Evolutionary conservation across 345 rosid species (phyloP), one percentile per base, ranked within the genome.

Genomic region (Zanthoxylum bungeanum): DNA sequence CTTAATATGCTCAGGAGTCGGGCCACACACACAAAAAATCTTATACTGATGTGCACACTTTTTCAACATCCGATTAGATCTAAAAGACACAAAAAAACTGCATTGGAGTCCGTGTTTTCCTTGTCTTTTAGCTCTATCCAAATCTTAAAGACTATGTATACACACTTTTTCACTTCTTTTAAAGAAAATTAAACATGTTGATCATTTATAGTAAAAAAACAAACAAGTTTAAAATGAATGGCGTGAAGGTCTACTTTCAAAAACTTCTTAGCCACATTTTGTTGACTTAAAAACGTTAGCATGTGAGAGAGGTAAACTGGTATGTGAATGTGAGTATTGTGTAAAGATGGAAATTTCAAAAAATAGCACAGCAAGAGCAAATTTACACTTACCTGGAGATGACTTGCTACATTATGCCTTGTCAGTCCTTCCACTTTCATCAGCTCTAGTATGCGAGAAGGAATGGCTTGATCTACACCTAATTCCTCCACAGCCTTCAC

Each of bases 391-490:
- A 91, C 99, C 97, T 95, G 99, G 55, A 95, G 97, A 78, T 95
- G 99, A 76, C 99, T 95, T 50, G 99, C 98, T 50, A 95, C 89
- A 82, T 95, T 95, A 76, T 95, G 98, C 84, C 99, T 84, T 7
- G 99, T 95, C 77, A 95, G 77, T 27, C 92, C 91, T n/a, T 86
- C 89, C 65, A 88, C 97, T 86, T 95, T 92, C 99, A 95, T 95
- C 58, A 91, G 69, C 82, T 95, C 99, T n/a, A 95, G 89, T 83
- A 95, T 92, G 64, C 91, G 80, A 3, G 99, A 95, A 71, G 99
- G 99, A 74, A 95, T 92, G 34, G 98, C 97, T 79, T 92, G 97
- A 78, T 92, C 99, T 10, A 89, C 68, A 2, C 99, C 98, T 22
- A 95, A 85, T 72, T 88, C 88, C 80, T 92, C 98, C 53, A 92